Evolutionary conservation across 73 alveolate species (phyloP), one percentile per base, ranked within the genome.

Genomic region (Blepharisma stoltei): DNA sequence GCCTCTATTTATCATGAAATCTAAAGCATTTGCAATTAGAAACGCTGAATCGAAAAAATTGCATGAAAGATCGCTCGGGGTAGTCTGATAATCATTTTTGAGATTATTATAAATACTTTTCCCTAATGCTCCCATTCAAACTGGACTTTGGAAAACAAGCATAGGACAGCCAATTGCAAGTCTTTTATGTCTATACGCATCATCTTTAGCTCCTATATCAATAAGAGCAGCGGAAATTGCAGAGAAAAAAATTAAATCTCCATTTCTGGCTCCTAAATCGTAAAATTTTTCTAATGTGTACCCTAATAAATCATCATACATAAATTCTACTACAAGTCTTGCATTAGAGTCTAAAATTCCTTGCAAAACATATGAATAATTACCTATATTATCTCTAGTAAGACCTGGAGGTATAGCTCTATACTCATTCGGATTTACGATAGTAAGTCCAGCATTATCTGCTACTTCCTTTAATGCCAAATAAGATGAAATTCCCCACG

Each of bases 191-290:
- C 73, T 14, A 60, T 1, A 32, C 3, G 41, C 3, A 3, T 32
- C 41, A 32, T 32, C 3, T 32, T 32, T 32, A 32, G 41, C 41
- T 3, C 41, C 41, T 32, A 32, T 32, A 32, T 32, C 41, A 3
- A 32, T 32, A 32, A 32, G 41, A 32, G 41, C 73, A 1, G 73
- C 73, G 0, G 73, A 8, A 60, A 25, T 18, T 0, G 37, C 18
- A 60, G 45, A 60, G 2, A 60, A 60, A 9, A 25, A 8, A 8
- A 14, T n/a, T 18, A 60, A 25, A 25, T 60, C 73, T 1, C 73
- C 73, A 20, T 25, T 60, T 25, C 73, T 60, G 18, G 23, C 14
- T 8, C 73, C 73, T 8, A 60, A 14, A 25, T 60, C 73, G 23
- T 60, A 60, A 20, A 60, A 25, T 60, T 38, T 38, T 60, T 60